These are phyloP conservation scores for Rosellinia necatrix DNA, from an alignment of 2,329 filamentous ascomycete species.

Conservation along the genomic window DNA sequence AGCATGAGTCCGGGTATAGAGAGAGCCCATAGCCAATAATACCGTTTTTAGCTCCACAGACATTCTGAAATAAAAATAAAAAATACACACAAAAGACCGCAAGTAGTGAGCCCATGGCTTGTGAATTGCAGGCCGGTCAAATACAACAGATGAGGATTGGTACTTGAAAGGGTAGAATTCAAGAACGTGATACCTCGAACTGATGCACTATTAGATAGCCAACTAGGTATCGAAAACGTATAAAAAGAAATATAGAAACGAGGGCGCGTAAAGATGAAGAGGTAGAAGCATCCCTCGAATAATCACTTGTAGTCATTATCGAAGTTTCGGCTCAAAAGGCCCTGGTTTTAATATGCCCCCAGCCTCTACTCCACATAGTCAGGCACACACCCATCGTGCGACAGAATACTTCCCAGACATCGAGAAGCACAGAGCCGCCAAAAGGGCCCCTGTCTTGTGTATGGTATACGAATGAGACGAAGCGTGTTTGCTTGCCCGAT, in stretches of 20 bases:
- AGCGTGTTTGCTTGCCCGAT: background rate
- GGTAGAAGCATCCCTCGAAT: background rate
- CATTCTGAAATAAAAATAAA: background rate
- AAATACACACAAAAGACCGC: background rate
- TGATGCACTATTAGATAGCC: background rate
- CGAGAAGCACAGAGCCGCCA: background rate
- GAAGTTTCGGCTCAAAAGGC: background rate
- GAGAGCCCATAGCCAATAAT: slow-evolving; percentile 39
- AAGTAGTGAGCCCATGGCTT: slow-evolving; percentile 10
- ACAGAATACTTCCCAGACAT: background rate
- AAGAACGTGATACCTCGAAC: background rate
- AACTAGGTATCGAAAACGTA: background rate
- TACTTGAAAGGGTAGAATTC: background rate
- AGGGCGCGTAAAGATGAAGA: background rate
- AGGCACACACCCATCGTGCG: background rate
- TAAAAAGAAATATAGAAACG: background rate
- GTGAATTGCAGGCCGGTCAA: background rate
- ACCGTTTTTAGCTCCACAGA: slow-evolving; percentile 25
- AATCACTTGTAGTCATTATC: background rate
- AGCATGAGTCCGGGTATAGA: slow-evolving; percentile 37
- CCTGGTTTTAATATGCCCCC: background rate
- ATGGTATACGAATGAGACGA: background rate
- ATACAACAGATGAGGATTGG: background rate
- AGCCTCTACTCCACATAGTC: background rate
- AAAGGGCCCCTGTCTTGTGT: background rate